phyloP scores from a whole-genome alignment of 768 basidiomycete species.

The Cyathus striatus region DNA sequence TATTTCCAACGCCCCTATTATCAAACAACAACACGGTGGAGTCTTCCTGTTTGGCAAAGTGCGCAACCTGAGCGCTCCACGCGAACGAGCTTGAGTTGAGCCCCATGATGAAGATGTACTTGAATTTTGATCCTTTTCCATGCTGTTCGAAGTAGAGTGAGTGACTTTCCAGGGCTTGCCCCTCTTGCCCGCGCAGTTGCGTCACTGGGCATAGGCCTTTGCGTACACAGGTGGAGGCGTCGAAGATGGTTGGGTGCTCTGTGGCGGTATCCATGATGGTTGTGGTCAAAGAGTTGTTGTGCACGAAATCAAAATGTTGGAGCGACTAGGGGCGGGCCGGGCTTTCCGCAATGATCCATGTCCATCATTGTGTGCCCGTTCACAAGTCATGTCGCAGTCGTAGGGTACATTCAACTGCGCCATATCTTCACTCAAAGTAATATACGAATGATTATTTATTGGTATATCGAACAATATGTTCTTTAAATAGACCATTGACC shows the following conservation, averaged over 20 bases:
- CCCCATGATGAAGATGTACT: constrained; percentile 78
- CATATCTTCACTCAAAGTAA: too few relatives aligned
- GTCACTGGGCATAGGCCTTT: constrained; percentile 79
- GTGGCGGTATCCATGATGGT: too few relatives aligned
- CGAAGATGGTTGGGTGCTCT: constrained; percentile 44
- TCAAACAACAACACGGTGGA: constrained; percentile 74
- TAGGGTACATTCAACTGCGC: too few relatives aligned
- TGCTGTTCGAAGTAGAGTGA: constrained; percentile 80
- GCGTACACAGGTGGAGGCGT: constrained; percentile 53
- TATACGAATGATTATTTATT: too few relatives aligned
- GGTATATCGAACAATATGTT: too few relatives aligned
- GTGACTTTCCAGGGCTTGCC: constrained; percentile 52
- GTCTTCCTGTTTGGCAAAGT: constrained; percentile 50
- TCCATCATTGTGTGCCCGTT: too few relatives aligned
- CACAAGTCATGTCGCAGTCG: too few relatives aligned
- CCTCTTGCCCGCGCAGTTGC: constrained; percentile 37
- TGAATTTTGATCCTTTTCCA: constrained; percentile 54
- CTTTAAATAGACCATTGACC: too few relatives aligned
- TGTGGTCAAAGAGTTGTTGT: too few relatives aligned
- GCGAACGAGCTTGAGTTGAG: constrained; percentile 59
- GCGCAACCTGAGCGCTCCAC: constrained; percentile 60
- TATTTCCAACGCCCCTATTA: constrained; percentile 81
- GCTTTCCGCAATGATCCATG: too few relatives aligned
- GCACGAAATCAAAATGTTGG: too few relatives aligned
- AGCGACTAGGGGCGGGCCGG: too few relatives aligned